Evolutionary conservation across 345 rosid genomes (phyloP).

Genomic region (Chamaenerion angustifolium): DNA sequence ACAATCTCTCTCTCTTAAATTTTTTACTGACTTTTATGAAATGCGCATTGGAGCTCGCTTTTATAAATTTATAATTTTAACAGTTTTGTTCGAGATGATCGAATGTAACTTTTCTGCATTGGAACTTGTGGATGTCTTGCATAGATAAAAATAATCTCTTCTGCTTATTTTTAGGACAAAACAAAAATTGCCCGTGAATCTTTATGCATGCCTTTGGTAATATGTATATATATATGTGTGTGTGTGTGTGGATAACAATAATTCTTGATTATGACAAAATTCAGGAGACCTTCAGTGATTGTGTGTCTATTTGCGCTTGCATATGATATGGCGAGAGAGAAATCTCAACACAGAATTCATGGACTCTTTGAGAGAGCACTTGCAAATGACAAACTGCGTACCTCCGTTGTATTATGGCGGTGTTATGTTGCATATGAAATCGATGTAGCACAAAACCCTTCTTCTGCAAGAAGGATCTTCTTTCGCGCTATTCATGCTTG

Average conservation of each 20-base stretch:
- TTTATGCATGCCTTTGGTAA: too few species aligned
- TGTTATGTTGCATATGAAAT: constrained; percentile 74
- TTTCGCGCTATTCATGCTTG: constrained; percentile 93
- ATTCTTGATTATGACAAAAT: constrained; percentile 4
- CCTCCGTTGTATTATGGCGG: constrained; percentile 78
- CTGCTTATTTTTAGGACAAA: too few species aligned
- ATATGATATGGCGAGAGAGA: constrained; percentile 60
- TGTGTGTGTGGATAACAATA: background rate
- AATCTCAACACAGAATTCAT: constrained; percentile 61
- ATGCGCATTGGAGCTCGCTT: background rate
- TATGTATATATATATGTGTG: background rate
- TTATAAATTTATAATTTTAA: too few species aligned
- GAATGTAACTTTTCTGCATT: too few species aligned
- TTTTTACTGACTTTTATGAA: background rate
- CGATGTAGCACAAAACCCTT: constrained; percentile 35
- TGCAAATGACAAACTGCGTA: constrained; percentile 35
- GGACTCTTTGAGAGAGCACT: constrained; percentile 86
- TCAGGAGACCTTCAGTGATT: constrained; percentile 61
- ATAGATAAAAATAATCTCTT: too few species aligned
- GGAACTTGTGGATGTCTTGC: too few species aligned
- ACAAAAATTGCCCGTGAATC: too few species aligned
- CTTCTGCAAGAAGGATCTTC: constrained; percentile 60
- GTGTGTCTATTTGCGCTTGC: constrained; percentile 71
- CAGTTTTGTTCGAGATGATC: too few species aligned
- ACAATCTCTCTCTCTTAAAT: constrained; percentile 8